These are phyloP conservation scores for Cytospora chrysosperma DNA, from an alignment of 2,329 filamentous ascomycete genomes.

Conservation along the genomic window DNA sequence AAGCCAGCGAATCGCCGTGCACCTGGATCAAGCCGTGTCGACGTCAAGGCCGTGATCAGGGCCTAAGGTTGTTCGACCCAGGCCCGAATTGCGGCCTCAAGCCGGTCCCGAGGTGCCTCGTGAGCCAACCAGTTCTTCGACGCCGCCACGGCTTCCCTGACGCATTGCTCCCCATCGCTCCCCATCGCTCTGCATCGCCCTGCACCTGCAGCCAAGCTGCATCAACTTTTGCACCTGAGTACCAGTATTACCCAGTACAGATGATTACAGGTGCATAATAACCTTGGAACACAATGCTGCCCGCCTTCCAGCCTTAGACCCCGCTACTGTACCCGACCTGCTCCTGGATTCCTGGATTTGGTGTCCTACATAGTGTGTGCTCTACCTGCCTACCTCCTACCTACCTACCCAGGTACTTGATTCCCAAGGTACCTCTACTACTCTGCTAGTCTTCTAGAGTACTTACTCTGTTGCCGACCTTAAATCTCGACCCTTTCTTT, in stretches of 20 bases:
- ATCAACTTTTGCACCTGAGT: slow-evolving; percentile 17
- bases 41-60: slow-evolving; percentile 18
- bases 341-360: not conserved
- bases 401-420: no score
- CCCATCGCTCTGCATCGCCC: not conserved
- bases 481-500: slow-evolving; percentile 12
- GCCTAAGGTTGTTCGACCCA: slow-evolving; percentile 21
- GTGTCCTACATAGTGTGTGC: not conserved
- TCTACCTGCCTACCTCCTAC: no score
- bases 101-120: slow-evolving; percentile 21
- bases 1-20: slow-evolving; percentile 24
- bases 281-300: slow-evolving; percentile 18
- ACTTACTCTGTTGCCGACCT: slow-evolving; percentile 8
- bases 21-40: slow-evolving; percentile 8
- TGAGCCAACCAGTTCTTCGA: slow-evolving; percentile 23
- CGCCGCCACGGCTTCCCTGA: slow-evolving; percentile 12
- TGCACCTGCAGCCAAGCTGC: slow-evolving; percentile 23
- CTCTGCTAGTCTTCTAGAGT: no score
- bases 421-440: no score
- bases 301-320: slow-evolving; percentile 15
- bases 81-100: slow-evolving; percentile 24
- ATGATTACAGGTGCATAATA: slow-evolving; percentile 15
- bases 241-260: slow-evolving; percentile 17
- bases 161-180: slow-evolving; percentile 4
- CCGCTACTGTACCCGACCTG: slow-evolving; percentile 16